A percentile compares a stretch with the other conserved stretches of the same genome.
These are phyloP conservation scores for Erythrophleum ivorense DNA, from an alignment of 331 rosid genomes.

Conservation along the genomic window DNA sequence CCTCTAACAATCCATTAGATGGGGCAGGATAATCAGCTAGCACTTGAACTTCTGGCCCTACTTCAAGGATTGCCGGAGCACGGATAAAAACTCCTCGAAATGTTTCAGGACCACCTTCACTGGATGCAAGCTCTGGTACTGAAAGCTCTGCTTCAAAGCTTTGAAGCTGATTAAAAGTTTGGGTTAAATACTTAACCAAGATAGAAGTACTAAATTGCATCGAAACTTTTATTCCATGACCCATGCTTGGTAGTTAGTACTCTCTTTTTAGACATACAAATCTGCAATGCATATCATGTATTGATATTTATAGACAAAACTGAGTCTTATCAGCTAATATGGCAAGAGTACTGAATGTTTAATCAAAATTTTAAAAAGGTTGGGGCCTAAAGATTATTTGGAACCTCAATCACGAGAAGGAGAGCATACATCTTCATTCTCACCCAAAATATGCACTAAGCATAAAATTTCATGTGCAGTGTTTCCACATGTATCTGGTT, in stretches of 20 bases:
- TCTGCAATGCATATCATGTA: background rate
- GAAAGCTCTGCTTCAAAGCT: constrained; percentile 88
- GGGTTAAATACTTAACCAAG: constrained; percentile 18
- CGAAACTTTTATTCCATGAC: background rate
- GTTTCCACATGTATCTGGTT: background rate
- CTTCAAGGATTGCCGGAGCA: constrained; percentile 76
- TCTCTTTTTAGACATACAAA: background rate
- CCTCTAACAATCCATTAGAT: constrained; percentile 46
- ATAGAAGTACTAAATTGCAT: constrained; percentile 1
- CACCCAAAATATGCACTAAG: constrained; percentile 15
- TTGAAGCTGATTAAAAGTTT: constrained; percentile 60
- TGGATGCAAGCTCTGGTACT: constrained; percentile 60
- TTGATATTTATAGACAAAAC: constrained; percentile 18
- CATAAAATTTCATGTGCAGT: background rate
- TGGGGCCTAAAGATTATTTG: background rate
- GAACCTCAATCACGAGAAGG: constrained; percentile 18
- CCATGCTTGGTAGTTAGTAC: background rate
- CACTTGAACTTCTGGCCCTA: constrained; percentile 71
- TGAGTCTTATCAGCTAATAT: background rate
- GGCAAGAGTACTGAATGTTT: background rate
- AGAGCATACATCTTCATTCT: background rate
- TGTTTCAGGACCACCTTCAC: constrained; percentile 69
- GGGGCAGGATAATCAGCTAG: constrained; percentile 58
- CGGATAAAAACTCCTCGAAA: constrained; percentile 74
- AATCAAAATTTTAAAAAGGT: background rate